A percentile compares a stretch with the other conserved stretches of the same genome.
Evolutionary conservation across 768 basidiomycete genomes (phyloP).

Genomic region (Trametes meyenii): DNA sequence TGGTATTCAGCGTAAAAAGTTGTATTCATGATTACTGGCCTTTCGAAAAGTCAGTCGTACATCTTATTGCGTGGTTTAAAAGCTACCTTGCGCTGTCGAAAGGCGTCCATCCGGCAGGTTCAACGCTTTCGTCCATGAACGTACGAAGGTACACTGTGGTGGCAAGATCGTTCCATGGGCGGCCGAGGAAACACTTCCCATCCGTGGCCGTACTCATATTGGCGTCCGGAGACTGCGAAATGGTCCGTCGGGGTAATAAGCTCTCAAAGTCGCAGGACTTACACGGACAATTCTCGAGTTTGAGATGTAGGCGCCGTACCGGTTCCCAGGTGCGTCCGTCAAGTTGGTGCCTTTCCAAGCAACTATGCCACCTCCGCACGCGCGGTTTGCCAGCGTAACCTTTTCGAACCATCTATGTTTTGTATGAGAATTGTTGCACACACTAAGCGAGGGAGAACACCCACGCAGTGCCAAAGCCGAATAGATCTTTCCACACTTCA

Average conservation of each 20-base stretch:
- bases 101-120: conserved; percentile 53
- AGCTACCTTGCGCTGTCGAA: conserved; percentile 46
- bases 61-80: not conserved
- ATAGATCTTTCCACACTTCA: conserved; percentile 49
- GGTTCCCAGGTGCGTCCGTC: conserved; percentile 51
- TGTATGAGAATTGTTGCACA: not conserved
- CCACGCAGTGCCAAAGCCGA: conserved; percentile 64
- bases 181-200: conserved; percentile 56
- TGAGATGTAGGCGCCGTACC: conserved; percentile 59
- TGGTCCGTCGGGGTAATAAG: not conserved
- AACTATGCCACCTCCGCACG: conserved; percentile 64
- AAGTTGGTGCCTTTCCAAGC: conserved; percentile 67
- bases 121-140: conserved; percentile 60
- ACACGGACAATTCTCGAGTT: conserved; percentile 58
- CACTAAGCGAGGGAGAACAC: conserved; percentile 15
- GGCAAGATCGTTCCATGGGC: conserved; percentile 67
- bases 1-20: conserved; percentile 61
- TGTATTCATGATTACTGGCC: conserved; percentile 51
- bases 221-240: conserved; percentile 58
- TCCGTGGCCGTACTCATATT: conserved; percentile 49
- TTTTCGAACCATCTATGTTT: conserved; percentile 60
- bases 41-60: conserved; percentile 21
- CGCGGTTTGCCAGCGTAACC: conserved; percentile 58
- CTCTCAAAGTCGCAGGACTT: conserved; percentile 21
- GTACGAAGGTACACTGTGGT: conserved; percentile 55